Evolutionary conservation across 306 rosid species (phyloP).

Genomic region (Luffa acutangula): DNA sequence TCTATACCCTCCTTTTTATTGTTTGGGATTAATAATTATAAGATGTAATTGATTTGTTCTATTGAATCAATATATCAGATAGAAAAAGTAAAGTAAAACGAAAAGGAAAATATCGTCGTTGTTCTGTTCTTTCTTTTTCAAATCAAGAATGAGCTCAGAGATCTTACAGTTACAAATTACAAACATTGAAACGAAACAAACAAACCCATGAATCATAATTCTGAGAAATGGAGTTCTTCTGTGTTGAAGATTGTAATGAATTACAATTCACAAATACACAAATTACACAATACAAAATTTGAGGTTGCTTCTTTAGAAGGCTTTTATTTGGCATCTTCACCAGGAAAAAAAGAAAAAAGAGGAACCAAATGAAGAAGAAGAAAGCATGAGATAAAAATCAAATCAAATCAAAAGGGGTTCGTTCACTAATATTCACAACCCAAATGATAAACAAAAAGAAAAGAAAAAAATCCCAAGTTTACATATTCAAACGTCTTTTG

Average conservation of each 20-base stretch:
- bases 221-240: not conserved
- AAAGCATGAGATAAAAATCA: not conserved
- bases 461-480: constrained; percentile 8
- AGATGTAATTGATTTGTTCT: not conserved
- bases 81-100: not conserved
- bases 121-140: not conserved
- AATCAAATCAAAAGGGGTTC: not conserved
- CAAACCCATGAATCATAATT: not conserved
- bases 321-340: not conserved
- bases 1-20: not conserved
- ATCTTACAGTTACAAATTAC: not conserved
- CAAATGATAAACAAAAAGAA: not conserved
- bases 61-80: not conserved
- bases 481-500: constrained; percentile 17
- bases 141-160: not conserved
- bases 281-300: not conserved
- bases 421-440: not conserved
- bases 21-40: not conserved
- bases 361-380: not conserved
- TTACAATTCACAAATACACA: not conserved
- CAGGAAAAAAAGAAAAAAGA: not conserved
- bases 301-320: not conserved
- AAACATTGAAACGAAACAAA: not conserved
- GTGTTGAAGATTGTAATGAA: not conserved
- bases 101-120: not conserved